Evolutionary conservation across 2,329 filamentous ascomycete genomes (phyloP).

Genomic region (Fusarium paranaense): DNA sequence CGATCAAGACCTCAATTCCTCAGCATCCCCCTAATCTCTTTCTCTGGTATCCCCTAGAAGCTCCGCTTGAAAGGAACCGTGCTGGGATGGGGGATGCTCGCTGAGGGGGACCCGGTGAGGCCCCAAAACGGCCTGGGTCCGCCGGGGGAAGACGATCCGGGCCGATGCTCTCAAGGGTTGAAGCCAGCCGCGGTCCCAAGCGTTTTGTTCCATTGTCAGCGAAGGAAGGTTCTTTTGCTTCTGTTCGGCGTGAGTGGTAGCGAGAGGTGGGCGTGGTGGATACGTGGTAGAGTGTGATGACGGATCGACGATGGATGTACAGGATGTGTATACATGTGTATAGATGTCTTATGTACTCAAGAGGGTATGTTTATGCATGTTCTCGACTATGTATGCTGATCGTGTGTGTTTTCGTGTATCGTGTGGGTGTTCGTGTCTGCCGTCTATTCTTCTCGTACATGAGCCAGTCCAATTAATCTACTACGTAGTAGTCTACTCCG

Average conservation of each 20-base stretch:
- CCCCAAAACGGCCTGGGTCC: slow-evolving; percentile 31
- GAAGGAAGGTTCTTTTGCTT: slow-evolving; percentile 33
- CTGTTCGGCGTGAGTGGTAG: slow-evolving; percentile 10
- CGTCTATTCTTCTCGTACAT: neutral
- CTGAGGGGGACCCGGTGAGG: slow-evolving; percentile 14
- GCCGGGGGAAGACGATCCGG: slow-evolving; percentile 45
- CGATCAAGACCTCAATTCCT: neutral
- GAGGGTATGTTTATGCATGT: neutral
- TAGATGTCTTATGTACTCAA: neutral
- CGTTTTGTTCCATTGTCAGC: slow-evolving; percentile 31
- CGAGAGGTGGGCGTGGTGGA: slow-evolving; percentile 13
- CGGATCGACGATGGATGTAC: slow-evolving; percentile 26
- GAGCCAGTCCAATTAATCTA: neutral
- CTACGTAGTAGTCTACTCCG: neutral
- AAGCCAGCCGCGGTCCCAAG: slow-evolving; percentile 41
- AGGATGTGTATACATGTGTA: neutral
- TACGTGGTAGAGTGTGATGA: neutral
- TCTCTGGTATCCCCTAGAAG: neutral
- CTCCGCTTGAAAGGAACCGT: slow-evolving; percentile 36
- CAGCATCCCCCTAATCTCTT: slow-evolving; percentile 1
- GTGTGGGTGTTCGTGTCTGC: neutral
- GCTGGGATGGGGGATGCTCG: slow-evolving; percentile 20
- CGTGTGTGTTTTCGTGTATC: neutral
- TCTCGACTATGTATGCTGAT: neutral
- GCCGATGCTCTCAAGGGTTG: slow-evolving; percentile 40